phyloP scores from a whole-genome alignment of 495 filamentous ascomycete genomes.

The Xylaria flabelliformis region DNA sequence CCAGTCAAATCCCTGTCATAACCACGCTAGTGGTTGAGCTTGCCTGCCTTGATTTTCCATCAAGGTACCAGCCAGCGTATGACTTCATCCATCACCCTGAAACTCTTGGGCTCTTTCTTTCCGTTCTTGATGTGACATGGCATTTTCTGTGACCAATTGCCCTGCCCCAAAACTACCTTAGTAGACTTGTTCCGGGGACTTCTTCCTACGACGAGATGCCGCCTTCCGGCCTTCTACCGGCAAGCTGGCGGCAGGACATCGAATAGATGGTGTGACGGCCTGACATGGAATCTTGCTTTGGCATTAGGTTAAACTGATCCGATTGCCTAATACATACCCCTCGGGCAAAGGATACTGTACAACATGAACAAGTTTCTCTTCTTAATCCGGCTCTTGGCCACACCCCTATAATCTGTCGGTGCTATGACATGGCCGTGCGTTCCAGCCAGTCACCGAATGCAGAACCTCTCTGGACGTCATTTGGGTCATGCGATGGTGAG shows the following conservation, averaged over 20 bases:
- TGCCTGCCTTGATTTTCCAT: slow-evolving; percentile 20
- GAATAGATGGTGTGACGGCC: not conserved
- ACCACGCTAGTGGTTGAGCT: slow-evolving; percentile 10
- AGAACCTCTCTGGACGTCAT: slow-evolving; percentile 19
- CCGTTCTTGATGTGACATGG: not conserved
- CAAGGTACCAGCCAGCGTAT: not conserved
- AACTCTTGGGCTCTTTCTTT: not conserved
- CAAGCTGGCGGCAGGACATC: not conserved
- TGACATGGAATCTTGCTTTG: slow-evolving; percentile 11
- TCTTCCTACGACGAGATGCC: not conserved
- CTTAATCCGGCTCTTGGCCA: not conserved
- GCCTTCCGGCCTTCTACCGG: not conserved
- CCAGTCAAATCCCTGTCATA: not conserved
- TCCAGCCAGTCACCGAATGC: slow-evolving; percentile 7
- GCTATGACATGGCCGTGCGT: slow-evolving; percentile 1
- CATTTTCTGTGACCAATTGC: not conserved
- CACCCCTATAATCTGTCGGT: not conserved
- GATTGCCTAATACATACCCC: not conserved
- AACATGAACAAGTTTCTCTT: not conserved
- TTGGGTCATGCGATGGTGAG: slow-evolving; percentile 22
- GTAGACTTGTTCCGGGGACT: not conserved
- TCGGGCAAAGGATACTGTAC: not conserved
- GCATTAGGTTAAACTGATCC: not conserved
- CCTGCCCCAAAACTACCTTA: not conserved
- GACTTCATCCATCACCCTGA: slow-evolving; percentile 9